Conservation (phyloP, 1,284 basidiomycete genomes). For the Ceratobasidium sp. region DNA sequence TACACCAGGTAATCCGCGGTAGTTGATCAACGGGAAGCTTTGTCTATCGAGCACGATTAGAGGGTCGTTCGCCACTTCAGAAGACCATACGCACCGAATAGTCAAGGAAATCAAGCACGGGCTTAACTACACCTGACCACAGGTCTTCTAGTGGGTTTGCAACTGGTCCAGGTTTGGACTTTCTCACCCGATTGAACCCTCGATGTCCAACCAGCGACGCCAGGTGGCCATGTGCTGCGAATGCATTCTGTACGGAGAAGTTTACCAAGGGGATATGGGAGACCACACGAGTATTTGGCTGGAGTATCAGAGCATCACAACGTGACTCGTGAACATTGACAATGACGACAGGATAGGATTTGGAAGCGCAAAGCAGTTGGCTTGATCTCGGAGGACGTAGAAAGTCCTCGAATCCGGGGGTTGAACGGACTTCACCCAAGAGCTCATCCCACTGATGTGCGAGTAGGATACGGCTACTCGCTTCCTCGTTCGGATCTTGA, state of each 20-base stretch:
- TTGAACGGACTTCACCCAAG: slow-evolving; percentile 28
- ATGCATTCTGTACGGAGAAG: too few relatives aligned
- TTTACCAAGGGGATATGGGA: slow-evolving; percentile 17
- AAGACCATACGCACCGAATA: neutral
- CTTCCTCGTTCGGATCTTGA: neutral
- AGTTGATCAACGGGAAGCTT: neutral
- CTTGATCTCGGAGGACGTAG: slow-evolving; percentile 14
- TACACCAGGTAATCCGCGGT: neutral
- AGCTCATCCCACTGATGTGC: slow-evolving; percentile 34
- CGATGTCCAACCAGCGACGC: too few relatives aligned
- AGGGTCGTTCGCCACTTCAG: neutral
- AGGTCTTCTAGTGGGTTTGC: too few relatives aligned
- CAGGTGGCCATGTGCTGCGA: too few relatives aligned
- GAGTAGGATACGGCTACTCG: neutral
- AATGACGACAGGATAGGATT: slow-evolving; percentile 26
- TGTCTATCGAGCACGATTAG: neutral
- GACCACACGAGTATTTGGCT: neutral
- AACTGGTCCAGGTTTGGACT: too few relatives aligned
- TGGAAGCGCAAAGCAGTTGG: slow-evolving; percentile 21
- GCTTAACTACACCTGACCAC: too few relatives aligned
- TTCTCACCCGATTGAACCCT: too few relatives aligned
- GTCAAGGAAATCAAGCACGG: neutral
- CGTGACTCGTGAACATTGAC: slow-evolving; percentile 32
- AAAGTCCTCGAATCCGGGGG: slow-evolving; percentile 37
- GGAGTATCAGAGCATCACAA: slow-evolving; percentile 37